Evolutionary conservation across 345 rosid species (phyloP), one percentile per base, ranked within the genome.

Genomic region (Camelina laxa): DNA sequence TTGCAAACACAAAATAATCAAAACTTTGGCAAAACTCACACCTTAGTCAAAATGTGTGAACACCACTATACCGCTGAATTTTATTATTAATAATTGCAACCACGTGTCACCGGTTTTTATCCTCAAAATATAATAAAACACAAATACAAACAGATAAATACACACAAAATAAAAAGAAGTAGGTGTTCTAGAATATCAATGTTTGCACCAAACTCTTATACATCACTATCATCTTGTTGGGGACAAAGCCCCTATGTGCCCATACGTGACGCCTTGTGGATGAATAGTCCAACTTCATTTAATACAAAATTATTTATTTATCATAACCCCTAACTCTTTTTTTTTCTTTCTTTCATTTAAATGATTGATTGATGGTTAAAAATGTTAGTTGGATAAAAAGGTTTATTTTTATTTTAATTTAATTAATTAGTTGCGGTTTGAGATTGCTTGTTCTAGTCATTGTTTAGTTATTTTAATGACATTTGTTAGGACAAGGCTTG

Each of bases 161-260:
- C 14, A 31, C 1, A 39, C 3, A 20, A 3, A 36, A 36, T 16
- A 19, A 31, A 61, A 61, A 3, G 24, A 44, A 27, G 14, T 10
- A 31, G 60, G 56, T 56, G 58, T 69, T 69, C 79, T 61, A 69
- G 75, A 76, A 76, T 57, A 70, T 64, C 54, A 57, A 36, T 70
- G 60, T 63, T 63, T 69, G 48, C 50, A 63, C 75, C 80, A 76
- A 76, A 63, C 75, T 60, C 54, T 54, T 51, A 58, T 59, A 74
- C 11, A 54, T 62, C 70, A 63, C 66, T 63, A 63, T 76, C 76
- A 57, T 70, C 67, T 76, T 63, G 80, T 76, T 76, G 67, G 47
- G 36, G 36, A 33, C 36, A 33, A 63, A 38, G 65, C 75, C 70
- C 70, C 14, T 61, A 62, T 69, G 21, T 59, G 68, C 56, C 73